Evolutionary conservation across 352 stramenopile species (phyloP).

Genomic region (Phytophthora foliorum): DNA sequence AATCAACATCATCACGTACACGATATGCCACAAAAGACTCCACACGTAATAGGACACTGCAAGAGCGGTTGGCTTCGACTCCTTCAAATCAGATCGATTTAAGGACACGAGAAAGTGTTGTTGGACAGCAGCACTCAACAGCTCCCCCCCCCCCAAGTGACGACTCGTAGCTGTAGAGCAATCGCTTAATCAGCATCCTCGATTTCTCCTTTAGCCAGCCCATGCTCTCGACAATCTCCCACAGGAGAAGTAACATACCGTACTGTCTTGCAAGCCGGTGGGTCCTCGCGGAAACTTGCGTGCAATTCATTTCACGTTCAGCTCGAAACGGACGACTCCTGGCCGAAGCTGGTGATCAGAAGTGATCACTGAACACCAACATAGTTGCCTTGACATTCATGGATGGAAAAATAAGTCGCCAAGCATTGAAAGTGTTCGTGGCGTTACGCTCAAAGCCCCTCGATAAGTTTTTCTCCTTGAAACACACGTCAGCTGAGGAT

Average conservation of each 20-base stretch:
- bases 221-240: slow-evolving; percentile 33
- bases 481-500: too few species aligned
- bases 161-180: slow-evolving; percentile 34
- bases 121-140: slow-evolving; percentile 22
- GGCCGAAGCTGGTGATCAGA: too few species aligned
- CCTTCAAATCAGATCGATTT: slow-evolving; percentile 22
- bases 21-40: slow-evolving; percentile 27
- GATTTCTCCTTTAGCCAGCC: slow-evolving; percentile 6
- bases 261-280: too few species aligned
- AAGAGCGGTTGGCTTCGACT: slow-evolving; percentile 14
- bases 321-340: too few species aligned
- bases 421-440: too few species aligned
- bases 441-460: too few species aligned
- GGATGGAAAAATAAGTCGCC: too few species aligned
- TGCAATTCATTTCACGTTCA: too few species aligned
- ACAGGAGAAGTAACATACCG: slow-evolving; percentile 29
- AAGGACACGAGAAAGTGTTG: slow-evolving; percentile 20
- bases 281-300: slow-evolving; percentile 1
- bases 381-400: too few species aligned
- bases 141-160: slow-evolving; percentile 25
- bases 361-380: too few species aligned
- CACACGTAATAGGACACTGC: slow-evolving; percentile 33
- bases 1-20: slow-evolving; percentile 27
- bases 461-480: too few species aligned
- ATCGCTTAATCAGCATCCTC: slow-evolving; percentile 19